These are phyloP conservation scores for Centrapalus pauciflorus DNA, from an alignment of 129 eudicot species.

Conservation along the genomic window DNA sequence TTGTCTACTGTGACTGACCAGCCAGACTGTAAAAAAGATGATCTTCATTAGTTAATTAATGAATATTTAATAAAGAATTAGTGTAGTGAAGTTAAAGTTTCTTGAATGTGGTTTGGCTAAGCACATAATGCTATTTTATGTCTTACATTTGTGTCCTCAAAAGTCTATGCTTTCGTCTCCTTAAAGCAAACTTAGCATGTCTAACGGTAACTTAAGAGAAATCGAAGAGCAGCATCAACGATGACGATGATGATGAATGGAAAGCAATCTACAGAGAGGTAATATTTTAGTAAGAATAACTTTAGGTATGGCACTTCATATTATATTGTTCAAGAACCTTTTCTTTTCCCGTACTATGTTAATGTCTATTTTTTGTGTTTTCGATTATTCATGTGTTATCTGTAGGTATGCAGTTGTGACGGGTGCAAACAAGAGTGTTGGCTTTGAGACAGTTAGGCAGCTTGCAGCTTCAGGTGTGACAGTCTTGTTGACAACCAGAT, in stretches of 20 bases:
- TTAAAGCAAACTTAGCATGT: background rate
- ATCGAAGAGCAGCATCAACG: conserved; percentile 6
- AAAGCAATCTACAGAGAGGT: conserved; percentile 26
- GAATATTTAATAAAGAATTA: background rate
- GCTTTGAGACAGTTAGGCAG: conserved; percentile 67
- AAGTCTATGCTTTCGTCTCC: conserved; percentile 8
- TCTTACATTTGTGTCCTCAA: too few species aligned
- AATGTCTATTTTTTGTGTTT: background rate
- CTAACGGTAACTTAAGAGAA: conserved; percentile 9
- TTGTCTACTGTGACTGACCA: background rate
- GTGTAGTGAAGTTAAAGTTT: conserved; percentile 15
- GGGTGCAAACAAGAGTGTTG: conserved; percentile 92
- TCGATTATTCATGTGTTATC: background rate
- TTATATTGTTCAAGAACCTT: background rate
- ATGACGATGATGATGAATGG: conserved; percentile 27
- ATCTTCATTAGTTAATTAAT: background rate
- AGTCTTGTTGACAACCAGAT: conserved; percentile 67
- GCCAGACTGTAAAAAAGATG: conserved; percentile 31
- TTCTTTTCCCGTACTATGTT: background rate
- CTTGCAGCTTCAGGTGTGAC: conserved; percentile 58
- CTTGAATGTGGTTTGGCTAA: background rate
- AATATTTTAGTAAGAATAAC: background rate
- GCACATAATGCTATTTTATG: too few species aligned
- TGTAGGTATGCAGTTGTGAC: conserved; percentile 79
- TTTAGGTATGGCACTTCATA: background rate